Evolutionary conservation across 768 basidiomycete species (phyloP).

Genomic region (Tricholoma saponaceum): DNA sequence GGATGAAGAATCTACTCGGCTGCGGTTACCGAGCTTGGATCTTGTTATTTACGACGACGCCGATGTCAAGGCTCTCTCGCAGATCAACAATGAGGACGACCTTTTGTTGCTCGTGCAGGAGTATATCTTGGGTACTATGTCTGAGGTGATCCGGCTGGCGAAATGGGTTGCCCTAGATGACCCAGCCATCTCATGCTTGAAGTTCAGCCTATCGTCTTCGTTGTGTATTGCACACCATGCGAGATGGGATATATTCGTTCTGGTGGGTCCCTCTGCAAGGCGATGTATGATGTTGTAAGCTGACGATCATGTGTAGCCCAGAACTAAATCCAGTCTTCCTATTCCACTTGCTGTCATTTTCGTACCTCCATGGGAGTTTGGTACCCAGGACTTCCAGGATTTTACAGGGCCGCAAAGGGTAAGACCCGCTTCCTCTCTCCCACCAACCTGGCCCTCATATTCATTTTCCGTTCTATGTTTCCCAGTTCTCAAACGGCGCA

Average conservation of each 20-base stretch:
- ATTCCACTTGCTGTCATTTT: constrained; percentile 19
- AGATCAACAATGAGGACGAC: constrained; percentile 17
- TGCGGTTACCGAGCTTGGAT: constrained; percentile 13
- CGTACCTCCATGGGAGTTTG: constrained; percentile 21
- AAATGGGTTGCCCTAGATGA: constrained; percentile 1
- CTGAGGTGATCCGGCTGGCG: constrained; percentile 15
- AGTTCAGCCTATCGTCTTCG: constrained; percentile 14
- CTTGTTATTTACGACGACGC: constrained; percentile 11
- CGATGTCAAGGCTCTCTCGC: constrained; percentile 12
- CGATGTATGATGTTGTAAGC: neutral
- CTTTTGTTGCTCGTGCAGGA: constrained; percentile 11
- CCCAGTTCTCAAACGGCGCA: constrained; percentile 10
- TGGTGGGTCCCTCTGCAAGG: constrained; percentile 9
- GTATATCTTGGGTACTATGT: constrained; percentile 18
- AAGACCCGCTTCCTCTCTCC: neutral
- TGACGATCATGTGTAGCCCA: constrained; percentile 7
- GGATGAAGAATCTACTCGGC: constrained; percentile 6
- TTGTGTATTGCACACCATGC: constrained; percentile 19
- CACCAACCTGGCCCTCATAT: neutral
- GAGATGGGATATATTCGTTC: constrained; percentile 21
- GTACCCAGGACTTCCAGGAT: constrained; percentile 16
- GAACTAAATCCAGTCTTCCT: neutral
- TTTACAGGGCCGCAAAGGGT: constrained; percentile 14
- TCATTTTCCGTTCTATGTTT: neutral
- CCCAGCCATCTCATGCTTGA: constrained; percentile 8